A percentile compares a stretch with the other conserved stretches of the same genome.
Evolutionary conservation across 169 alveolate species (phyloP).

Genomic region (Cryptosporidium meleagridis): DNA sequence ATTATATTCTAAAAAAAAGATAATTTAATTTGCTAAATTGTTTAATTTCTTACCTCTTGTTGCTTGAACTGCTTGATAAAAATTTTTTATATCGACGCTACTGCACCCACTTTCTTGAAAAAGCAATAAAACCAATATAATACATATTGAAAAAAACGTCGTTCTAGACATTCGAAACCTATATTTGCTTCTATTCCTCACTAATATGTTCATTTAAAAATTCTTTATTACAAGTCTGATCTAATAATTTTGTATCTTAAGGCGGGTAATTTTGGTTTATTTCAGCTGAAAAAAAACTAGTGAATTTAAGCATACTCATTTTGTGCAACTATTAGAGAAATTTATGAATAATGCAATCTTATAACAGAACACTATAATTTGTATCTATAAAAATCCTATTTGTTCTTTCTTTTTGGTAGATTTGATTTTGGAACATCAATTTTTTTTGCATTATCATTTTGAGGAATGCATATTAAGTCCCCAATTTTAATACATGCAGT

Average conservation of each 20-base stretch:
- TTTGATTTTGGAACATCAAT: neutral
- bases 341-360: neutral
- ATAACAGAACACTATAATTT: neutral
- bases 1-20: slow-evolving; percentile 10
- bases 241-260: neutral
- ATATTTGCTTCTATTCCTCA: neutral
- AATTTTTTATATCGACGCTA: neutral
- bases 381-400: neutral
- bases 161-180: neutral
- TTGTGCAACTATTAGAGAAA: neutral
- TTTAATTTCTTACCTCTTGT: slow-evolving; percentile 4
- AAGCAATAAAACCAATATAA: neutral
- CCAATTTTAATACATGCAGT: neutral
- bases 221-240: neutral
- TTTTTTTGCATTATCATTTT: neutral
- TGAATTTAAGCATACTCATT: neutral
- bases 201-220: neutral
- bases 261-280: neutral
- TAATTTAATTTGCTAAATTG: neutral
- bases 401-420: slow-evolving; percentile 24
- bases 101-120: slow-evolving; percentile 6
- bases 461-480: neutral
- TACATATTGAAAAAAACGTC: neutral
- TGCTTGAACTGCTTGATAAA: slow-evolving; percentile 1
- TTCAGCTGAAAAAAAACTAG: neutral